Base-by-base conservation (phyloP, 2,329 filamentous ascomycete species). In the Tetracladium maxilliforme region DNA sequence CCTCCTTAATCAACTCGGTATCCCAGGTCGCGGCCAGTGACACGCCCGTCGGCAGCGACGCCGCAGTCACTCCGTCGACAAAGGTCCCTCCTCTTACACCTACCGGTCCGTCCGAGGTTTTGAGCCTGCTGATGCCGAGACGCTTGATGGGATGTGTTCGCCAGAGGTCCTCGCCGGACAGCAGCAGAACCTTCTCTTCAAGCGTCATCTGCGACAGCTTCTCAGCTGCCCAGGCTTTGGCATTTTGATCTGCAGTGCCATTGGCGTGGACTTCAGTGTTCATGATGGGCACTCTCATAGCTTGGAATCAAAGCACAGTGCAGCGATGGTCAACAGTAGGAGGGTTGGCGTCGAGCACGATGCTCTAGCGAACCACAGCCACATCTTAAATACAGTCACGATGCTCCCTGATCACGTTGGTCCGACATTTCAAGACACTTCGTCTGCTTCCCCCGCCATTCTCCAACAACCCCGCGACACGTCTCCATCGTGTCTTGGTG, bases 21-120 rank as follows among this genome's bases (percentile, higher is more conserved):
- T 47, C 41, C 31, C 36, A 46, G 13, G 42, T 46, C 24, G 44
- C 39, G 10, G 37, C 37, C 16, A 47, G 31, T 8, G 39, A 40
- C 15, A 40, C 33, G 10, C 36, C 36, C 11, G 34, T 39, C 10
- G 44, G 43, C 23, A 45, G 39, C 14, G 39, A 36, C 13, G 40
- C 38, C 9, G 42, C 38, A 16, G 39, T 39, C 9, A 36, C 40
- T 10, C 38, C 69, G 35, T 71, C 67, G 49, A 79, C 78, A 24
- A 43, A 42, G 5, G 31, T 38, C 5, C 29, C 37, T 7, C 42
- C 43, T 22, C 42, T 36, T 10, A 36, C 36, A 10, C 42, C 43
- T 23, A 41, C 38, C 25, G 43, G 43, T 12, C 43, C 42, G 34
- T 44, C 43, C 15, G 40, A 24, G 16, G 26, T 26, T 23, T 74